Evolutionary conservation across 805 yeast genomes (phyloP), one percentile per base, ranked within the genome.

Genomic region (Priceomyces medius): DNA sequence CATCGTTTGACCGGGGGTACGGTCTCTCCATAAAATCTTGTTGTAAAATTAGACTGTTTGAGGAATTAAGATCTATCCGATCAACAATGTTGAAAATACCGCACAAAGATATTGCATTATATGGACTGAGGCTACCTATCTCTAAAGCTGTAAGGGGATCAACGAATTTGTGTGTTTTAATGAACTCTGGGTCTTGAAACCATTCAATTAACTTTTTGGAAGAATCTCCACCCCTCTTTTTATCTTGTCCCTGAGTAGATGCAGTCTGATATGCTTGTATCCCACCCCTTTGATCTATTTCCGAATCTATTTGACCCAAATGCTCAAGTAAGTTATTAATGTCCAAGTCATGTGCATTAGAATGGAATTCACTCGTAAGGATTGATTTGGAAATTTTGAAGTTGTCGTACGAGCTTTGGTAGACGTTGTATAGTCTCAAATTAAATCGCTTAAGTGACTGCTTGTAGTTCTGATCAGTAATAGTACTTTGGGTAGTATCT

Each of bases 21-120:
- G 83, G 85, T 42, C 90, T 64, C 33, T 82, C 71, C 90, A 90
- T 85, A 54, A 91, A 91, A 59, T 91, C 95, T 61, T 88, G 95
- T 59, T 85, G 75, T 27, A 71, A 38, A 6, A 91, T 88, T 5
- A 72, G 75, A 0, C 83, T 86, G 41, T 82, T 81, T 58, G 85
- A 91, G 1, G 95, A 83, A 51, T 88, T 80, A 34, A 91, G 66
- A 58, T 91, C 99, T 9, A 91, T 85, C 35, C 89, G 71, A 1
- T 61, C 67, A 1, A 87, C 79, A 0, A 63, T 49, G 0, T 64
- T 54, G 48, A 85, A 85, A 3, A 77, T 47, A 2, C 72, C 71
- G 44, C 81, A 64, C 2, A 78, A 79, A 3, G 91, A 78, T 3
- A 89, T 84, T 31, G 71, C 64, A 54, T 91, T 91, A 29, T 73